These are phyloP conservation scores for Macrolepiota albuminosa DNA, from an alignment of 768 basidiomycete genomes.

Conservation along the genomic window DNA sequence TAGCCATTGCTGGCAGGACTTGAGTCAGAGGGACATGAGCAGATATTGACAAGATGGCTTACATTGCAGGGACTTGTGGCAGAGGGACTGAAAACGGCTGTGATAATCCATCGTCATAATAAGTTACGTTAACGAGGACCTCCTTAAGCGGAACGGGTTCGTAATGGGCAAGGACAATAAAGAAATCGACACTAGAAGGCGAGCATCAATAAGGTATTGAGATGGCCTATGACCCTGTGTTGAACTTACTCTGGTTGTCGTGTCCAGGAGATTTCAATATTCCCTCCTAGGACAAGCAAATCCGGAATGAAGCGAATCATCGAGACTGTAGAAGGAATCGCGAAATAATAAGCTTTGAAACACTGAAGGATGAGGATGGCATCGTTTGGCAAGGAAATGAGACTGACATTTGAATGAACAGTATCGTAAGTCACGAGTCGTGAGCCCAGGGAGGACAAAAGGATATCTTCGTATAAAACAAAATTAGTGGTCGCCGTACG, in stretches of 20 bases:
- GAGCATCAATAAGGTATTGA: background rate
- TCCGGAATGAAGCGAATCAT: background rate
- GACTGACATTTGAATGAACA: background rate
- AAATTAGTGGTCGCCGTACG: background rate
- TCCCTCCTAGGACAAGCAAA: background rate
- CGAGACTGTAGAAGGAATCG: background rate
- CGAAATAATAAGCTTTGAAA: background rate
- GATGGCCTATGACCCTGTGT: background rate
- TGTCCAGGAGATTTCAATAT: background rate
- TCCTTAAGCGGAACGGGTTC: background rate
- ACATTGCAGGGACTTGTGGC: background rate
- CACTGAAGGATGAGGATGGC: background rate
- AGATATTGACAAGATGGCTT: background rate
- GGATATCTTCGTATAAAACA: background rate
- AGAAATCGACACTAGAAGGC: background rate
- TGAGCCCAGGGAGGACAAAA: background rate
- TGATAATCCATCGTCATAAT: background rate
- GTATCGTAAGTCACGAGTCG: background rate
- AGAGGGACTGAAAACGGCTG: background rate
- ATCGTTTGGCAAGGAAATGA: background rate
- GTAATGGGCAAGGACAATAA: background rate
- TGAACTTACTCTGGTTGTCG: background rate
- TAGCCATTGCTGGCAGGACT: background rate
- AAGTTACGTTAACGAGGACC: background rate
- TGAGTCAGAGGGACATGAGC: background rate